phyloP scores from a whole-genome alignment of 306 rosid species.

The Clitoria ternatea region DNA sequence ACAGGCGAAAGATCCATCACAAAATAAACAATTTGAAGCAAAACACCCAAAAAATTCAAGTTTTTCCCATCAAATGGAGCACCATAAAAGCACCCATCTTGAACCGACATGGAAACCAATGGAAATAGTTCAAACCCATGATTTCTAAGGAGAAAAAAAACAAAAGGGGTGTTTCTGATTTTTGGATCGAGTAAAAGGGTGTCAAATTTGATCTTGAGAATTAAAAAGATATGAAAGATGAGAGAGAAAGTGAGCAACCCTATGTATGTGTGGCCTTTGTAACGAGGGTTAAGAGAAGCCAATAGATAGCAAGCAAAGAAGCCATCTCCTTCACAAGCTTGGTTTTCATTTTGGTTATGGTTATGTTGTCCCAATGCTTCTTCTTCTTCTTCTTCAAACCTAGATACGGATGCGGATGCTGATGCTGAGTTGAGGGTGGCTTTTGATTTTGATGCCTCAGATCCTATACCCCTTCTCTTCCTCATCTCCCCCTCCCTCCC shows the following conservation, averaged over 20 bases:
- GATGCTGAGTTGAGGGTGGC: slow-evolving; percentile 28
- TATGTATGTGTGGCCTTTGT: slow-evolving; percentile 86
- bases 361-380: neutral
- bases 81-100: neutral
- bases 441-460: slow-evolving; percentile 36
- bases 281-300: slow-evolving; percentile 76
- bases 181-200: neutral
- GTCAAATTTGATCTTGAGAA: slow-evolving; percentile 18
- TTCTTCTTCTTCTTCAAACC: slow-evolving; percentile 1
- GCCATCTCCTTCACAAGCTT: slow-evolving; percentile 26
- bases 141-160: neutral
- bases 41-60: neutral
- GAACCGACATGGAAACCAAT: neutral
- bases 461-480: slow-evolving; percentile 36
- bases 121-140: neutral
- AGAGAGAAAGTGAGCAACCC: slow-evolving; percentile 41
- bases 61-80: neutral
- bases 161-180: neutral
- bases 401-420: neutral
- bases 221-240: neutral
- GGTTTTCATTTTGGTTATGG: slow-evolving; percentile 19
- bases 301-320: slow-evolving; percentile 87
- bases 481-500: slow-evolving; percentile 27
- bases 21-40: neutral
- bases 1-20: neutral